A percentile compares a stretch with the other conserved stretches of the same genome.
Evolutionary conservation across 1,284 basidiomycete genomes (phyloP).

Genomic region (Pholiota adiposa): DNA sequence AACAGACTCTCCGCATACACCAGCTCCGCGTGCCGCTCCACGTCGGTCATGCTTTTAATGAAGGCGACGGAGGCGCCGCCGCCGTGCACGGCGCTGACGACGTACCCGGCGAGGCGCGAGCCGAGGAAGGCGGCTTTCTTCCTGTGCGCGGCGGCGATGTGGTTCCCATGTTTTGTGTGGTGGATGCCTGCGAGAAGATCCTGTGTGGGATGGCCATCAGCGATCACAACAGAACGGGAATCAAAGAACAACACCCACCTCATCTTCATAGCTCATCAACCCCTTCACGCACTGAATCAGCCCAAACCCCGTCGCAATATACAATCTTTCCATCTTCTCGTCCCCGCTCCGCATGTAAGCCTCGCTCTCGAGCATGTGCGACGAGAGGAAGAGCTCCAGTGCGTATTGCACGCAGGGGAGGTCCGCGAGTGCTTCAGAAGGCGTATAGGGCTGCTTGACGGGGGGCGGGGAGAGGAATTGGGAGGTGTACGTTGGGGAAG

Average conservation of each 20-base stretch:
- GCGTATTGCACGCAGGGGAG: slow-evolving; percentile 70
- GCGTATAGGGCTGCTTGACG: slow-evolving; percentile 47
- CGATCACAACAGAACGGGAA: too few relatives aligned
- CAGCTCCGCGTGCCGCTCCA: slow-evolving; percentile 94
- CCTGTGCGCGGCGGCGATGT: slow-evolving; percentile 65
- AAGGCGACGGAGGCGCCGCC: slow-evolving; percentile 53
- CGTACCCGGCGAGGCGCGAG: too few relatives aligned
- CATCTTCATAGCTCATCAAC: slow-evolving; percentile 82
- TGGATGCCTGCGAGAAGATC: slow-evolving; percentile 70
- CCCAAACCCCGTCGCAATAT: slow-evolving; percentile 85
- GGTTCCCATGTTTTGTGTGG: slow-evolving; percentile 66
- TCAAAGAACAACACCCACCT: slow-evolving; percentile 51
- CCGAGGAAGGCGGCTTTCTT: slow-evolving; percentile 64
- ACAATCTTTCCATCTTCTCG: slow-evolving; percentile 76
- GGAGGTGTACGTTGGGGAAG: background rate
- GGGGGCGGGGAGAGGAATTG: slow-evolving; percentile 30
- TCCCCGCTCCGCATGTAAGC: slow-evolving; percentile 69
- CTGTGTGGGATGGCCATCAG: too few relatives aligned
- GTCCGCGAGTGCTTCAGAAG: slow-evolving; percentile 59
- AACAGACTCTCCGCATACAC: slow-evolving; percentile 90
- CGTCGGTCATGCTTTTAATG: slow-evolving; percentile 80
- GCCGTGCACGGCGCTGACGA: slow-evolving; percentile 57
- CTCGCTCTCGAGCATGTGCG: slow-evolving; percentile 91
- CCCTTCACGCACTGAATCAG: slow-evolving; percentile 83
- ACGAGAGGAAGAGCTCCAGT: slow-evolving; percentile 82